These are phyloP conservation scores for Agastache rugosa DNA, from an alignment of 257 asterid genomes.

Conservation along the genomic window DNA sequence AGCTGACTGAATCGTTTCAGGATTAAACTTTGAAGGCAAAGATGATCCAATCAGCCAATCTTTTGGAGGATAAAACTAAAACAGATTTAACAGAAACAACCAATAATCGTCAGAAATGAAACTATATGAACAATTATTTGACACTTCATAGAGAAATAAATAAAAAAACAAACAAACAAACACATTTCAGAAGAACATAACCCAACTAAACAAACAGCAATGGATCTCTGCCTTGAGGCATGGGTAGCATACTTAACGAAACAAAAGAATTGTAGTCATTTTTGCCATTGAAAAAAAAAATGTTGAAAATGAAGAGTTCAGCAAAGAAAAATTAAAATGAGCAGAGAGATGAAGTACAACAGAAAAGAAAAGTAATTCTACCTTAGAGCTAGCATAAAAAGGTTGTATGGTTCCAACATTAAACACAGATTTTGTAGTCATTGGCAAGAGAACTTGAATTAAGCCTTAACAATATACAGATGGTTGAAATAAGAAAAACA, in stretches of 20 bases:
- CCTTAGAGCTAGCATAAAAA: not conserved
- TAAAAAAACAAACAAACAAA: too few species aligned
- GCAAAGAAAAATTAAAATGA: not conserved
- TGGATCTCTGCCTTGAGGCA: not conserved
- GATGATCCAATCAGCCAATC: conserved; percentile 98
- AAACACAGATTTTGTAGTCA: conserved; percentile 23
- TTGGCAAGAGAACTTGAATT: conserved; percentile 9
- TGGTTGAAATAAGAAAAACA: not conserved
- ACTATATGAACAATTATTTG: conserved; percentile 8
- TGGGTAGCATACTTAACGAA: conserved; percentile 2
- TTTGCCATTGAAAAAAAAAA: not conserved
- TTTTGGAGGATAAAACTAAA: conserved; percentile 82
- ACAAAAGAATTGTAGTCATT: conserved; percentile 7
- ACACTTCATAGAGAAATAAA: conserved; percentile 21
- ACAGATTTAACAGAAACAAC: conserved; percentile 39
- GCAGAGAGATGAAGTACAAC: conserved; percentile 14
- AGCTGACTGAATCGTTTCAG: conserved; percentile 64
- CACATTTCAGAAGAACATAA: conserved; percentile 22
- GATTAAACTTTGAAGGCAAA: conserved; percentile 73
- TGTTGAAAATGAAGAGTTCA: not conserved
- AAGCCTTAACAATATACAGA: not conserved
- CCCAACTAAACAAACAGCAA: conserved; percentile 10
- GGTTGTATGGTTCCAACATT: conserved; percentile 10
- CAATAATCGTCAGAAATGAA: conserved; percentile 28
- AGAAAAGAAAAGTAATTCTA: not conserved